Conservation (phyloP, 2,329 filamentous ascomycete species). For the Geosmithia putterillii region DNA sequence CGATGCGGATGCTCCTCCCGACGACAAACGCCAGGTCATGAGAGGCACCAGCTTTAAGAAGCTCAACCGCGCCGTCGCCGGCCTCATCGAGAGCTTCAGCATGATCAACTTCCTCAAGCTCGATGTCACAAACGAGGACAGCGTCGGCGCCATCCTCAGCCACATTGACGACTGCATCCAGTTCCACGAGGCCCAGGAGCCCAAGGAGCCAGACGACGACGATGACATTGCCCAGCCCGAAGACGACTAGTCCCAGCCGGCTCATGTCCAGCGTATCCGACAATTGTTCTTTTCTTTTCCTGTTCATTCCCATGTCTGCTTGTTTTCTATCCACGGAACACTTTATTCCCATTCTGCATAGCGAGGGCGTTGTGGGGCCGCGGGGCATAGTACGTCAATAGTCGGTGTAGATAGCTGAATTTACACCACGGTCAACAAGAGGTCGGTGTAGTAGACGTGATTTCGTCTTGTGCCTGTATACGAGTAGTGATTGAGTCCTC, state of each 20-base stretch:
- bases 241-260: constrained; percentile 10
- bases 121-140: constrained; percentile 85
- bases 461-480: too few relatives aligned
- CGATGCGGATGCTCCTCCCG: constrained; percentile 45
- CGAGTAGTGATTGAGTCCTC: too few relatives aligned
- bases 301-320: constrained; percentile 3
- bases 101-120: constrained; percentile 94
- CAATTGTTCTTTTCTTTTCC: constrained; percentile 3
- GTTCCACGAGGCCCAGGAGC: constrained; percentile 87
- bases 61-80: constrained; percentile 78
- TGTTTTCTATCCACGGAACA: not conserved
- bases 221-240: constrained; percentile 31
- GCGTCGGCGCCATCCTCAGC: constrained; percentile 70
- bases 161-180: constrained; percentile 93
- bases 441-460: too few relatives aligned
- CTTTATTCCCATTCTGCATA: constrained; percentile 9
- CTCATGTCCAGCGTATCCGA: too few relatives aligned
- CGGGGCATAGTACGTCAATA: not conserved
- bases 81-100: constrained; percentile 91
- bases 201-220: constrained; percentile 67
- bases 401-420: not conserved
- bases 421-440: constrained; percentile 5
- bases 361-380: constrained; percentile 13
- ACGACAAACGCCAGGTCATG: constrained; percentile 60
- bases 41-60: constrained; percentile 69